Conservation (phyloP, 805 yeast genomes). For the Pichia ethanolica region DNA sequence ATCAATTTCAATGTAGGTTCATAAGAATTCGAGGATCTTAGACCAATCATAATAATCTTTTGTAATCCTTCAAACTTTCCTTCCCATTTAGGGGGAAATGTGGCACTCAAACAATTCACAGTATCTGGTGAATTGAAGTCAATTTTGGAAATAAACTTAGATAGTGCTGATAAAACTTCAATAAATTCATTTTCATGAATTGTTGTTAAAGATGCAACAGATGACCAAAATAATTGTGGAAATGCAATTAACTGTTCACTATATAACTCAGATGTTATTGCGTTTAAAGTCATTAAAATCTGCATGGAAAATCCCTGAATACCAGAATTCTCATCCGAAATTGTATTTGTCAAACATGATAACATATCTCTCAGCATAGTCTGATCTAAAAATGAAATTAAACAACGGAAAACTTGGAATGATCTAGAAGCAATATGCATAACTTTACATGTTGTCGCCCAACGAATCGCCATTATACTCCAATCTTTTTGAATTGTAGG, state of each 20-base stretch:
- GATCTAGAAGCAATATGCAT: constrained; percentile 96
- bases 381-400: constrained; percentile 75
- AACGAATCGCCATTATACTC: constrained; percentile 73
- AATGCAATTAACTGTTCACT: constrained; percentile 72
- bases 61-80: constrained; percentile 89
- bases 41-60: constrained; percentile 68
- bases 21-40: constrained; percentile 73
- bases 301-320: constrained; percentile 97
- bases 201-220: constrained; percentile 85
- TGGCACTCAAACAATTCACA: constrained; percentile 70
- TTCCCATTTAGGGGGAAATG: constrained; percentile 95
- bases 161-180: constrained; percentile 74
- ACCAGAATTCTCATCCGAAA: constrained; percentile 81
- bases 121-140: constrained; percentile 82
- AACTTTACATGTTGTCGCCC: constrained; percentile 98
- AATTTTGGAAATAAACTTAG: constrained; percentile 78
- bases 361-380: constrained; percentile 89
- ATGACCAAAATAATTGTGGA: constrained; percentile 94
- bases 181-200: constrained; percentile 89
- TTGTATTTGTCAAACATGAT: constrained; percentile 85
- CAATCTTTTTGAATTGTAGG: constrained; percentile 66
- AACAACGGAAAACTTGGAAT: constrained; percentile 82
- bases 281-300: constrained; percentile 90
- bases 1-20: constrained; percentile 69
- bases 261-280: constrained; percentile 79